Base-by-base conservation (phyloP, 1,284 basidiomycete genomes). In the Albatrellus sp. region DNA sequence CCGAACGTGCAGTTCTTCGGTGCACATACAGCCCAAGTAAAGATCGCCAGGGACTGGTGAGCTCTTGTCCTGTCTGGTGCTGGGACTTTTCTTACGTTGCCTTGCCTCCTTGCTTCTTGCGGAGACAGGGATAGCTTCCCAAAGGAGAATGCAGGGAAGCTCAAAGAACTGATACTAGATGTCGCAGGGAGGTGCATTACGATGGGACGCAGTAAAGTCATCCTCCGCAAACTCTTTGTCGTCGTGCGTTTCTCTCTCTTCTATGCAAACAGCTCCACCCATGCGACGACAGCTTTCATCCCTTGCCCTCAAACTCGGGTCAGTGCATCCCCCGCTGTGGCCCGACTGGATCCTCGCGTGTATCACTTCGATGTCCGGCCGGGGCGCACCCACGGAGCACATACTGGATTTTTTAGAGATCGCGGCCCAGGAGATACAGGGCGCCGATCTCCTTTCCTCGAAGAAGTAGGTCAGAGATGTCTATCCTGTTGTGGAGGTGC, bases 1-100 rank as follows among this genome's bases (percentile, higher is more conserved):
- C 69, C 72, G 40, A 88, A 88, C 54, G 87, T 92, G 7, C 82
- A 90, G 57, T 93, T 92, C 70, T 92, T 90, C 57, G 88, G 89
- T 4, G 90, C 90, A 4, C 89, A 92, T 57, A 93, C 88, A 0
- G 77, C 84, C 1, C 87, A 91, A 57, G 86, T 91, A 49, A 93
- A 93, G 72, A 89, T 92, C 53, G 78, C 84, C 14, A 69, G 90
- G 50, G 90, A 92, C 57, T 90, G 89, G 89, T 90, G 55, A 14
- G 43, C 17, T n/a, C 34, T 35, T 9, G n/a, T 35, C 16, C 16
- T 5, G 39, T 33, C 11, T 41, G 6, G 17, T 12, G 17, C 6
- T 20, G 2, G n/a, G 20, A n/a, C n/a, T n/a, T n/a, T 24, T 13
- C 32, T 19, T 9, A 29, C 42, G 16, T 12, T 35, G 28, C 33